Percentiles rank a stretch among this genome's conserved stretches.
phyloP scores from a whole-genome alignment of 495 filamentous ascomycete species.

The Letharia columbiana region DNA sequence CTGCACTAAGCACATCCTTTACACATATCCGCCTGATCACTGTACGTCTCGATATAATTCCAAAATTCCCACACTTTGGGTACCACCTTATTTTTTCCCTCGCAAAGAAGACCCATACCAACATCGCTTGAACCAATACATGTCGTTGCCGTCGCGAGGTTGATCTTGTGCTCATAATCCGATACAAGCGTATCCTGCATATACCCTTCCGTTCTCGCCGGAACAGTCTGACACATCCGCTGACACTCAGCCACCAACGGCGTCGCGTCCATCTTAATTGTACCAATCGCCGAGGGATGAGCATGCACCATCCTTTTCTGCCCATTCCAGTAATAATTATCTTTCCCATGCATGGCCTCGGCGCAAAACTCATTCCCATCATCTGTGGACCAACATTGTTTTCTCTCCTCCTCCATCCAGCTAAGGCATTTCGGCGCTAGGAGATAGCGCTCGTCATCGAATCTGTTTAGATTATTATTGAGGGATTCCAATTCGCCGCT shows the following conservation, averaged over 20 bases:
- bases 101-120: background rate
- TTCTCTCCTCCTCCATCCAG: background rate
- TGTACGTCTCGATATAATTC: constrained; percentile 4
- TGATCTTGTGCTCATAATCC: background rate
- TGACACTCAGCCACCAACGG: background rate
- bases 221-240: background rate
- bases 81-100: background rate
- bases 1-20: background rate
- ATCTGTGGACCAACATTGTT: background rate
- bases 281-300: background rate
- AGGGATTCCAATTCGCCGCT: background rate
- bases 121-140: fast-evolving
- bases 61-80: background rate
- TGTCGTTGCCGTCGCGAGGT: background rate
- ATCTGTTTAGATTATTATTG: background rate
- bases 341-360: background rate
- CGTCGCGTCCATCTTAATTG: fast-evolving
- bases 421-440: background rate
- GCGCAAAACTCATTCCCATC: background rate
- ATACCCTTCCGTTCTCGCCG: background rate
- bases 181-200: background rate
- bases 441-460: background rate
- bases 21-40: constrained; percentile 3
- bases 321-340: background rate
- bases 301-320: background rate